Evolutionary conservation across 768 basidiomycete species (phyloP), one percentile per base, ranked within the genome.

Genomic region (Lactarius trivialis): DNA sequence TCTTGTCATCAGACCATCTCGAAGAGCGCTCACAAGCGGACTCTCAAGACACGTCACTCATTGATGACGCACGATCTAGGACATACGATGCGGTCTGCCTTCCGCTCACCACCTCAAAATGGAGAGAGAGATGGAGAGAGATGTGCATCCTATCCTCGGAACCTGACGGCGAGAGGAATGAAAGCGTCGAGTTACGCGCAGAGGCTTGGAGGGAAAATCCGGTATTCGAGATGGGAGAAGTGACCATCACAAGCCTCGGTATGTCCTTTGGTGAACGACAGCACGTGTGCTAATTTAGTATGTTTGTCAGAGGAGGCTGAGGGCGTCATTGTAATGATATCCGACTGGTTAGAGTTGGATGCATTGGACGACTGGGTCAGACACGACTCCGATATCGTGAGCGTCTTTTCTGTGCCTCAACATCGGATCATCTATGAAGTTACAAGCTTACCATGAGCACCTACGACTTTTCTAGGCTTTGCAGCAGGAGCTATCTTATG

Each of bases 291-390:
- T 34, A 51, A 45, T 15, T 11, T 33, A 33, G 8, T 34, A 30
- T 53, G 37, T 30, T 4, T 32, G 32, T 53, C 68, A 92, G 91
- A 91, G 72, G 89, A 93, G 69, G 82, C 85, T 11, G 85, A 88
- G 62, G 80, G 80, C 30, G 76, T 89, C 39, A 84, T 91, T 15
- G 87, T 79, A 5, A 82, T 97, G 72, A 80, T 90, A 8, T 93
- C 94, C 2, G 91, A 95, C 59, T 99, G 97, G 97, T 80, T 99
- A 3, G 93, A 97, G 72, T 79, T 99, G 41, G 97, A 99, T 74
- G 87, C 92, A 8, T 76, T 83, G 0, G 94, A 98, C 73, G 92
- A 93, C 69, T 93, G 95, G 81, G 86, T 98, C 58, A 84, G 97
- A 50, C 92, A 96, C 69, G 97, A 99, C 71, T 89, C 93, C 50